Conservation (phyloP, 176 grass and related monocot species). For the Avena eriantha region DNA sequence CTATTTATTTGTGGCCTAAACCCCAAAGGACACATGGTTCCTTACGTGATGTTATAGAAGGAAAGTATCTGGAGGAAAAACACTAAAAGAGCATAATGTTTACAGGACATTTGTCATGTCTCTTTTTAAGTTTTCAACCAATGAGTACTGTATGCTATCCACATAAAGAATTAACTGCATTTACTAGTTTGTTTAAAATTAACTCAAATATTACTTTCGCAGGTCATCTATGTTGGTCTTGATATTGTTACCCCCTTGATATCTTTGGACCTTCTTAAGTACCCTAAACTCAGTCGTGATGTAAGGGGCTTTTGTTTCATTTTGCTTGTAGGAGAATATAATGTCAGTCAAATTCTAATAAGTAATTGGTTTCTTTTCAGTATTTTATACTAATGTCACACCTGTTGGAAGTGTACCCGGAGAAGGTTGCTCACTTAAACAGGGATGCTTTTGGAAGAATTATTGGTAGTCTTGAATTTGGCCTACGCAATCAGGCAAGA, state of each 20-base stretch:
- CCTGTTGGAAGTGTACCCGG: slow-evolving; percentile 96
- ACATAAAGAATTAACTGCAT: slow-evolving; percentile 1
- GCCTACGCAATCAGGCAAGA: slow-evolving; percentile 81
- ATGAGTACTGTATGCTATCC: neutral
- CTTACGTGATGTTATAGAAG: slow-evolving; percentile 14
- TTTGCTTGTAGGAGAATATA: slow-evolving; percentile 14
- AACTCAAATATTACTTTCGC: slow-evolving; percentile 47
- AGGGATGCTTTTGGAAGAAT: slow-evolving; percentile 87
- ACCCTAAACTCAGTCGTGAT: slow-evolving; percentile 95
- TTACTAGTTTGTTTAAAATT: slow-evolving; percentile 41
- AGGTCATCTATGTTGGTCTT: slow-evolving; percentile 96
- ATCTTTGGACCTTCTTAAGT: slow-evolving; percentile 98
- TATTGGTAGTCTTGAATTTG: slow-evolving; percentile 80
- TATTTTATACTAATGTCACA: slow-evolving; percentile 94
- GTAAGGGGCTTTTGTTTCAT: slow-evolving; percentile 55
- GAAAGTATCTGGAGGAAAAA: neutral
- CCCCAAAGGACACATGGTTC: neutral
- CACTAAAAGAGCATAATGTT: slow-evolving; percentile 2
- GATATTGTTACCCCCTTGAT: slow-evolving; percentile 97
- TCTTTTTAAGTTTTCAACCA: slow-evolving; percentile 15
- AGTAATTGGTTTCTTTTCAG: slow-evolving; percentile 53
- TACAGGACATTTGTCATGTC: slow-evolving; percentile 13
- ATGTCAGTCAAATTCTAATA: slow-evolving; percentile 41
- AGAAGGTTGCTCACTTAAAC: slow-evolving; percentile 93
- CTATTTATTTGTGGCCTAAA: slow-evolving; percentile 10